A percentile compares a stretch with the other conserved stretches of the same genome.
phyloP scores from a whole-genome alignment of 2,329 filamentous ascomycete species.

The Fusarium goolgardi region DNA sequence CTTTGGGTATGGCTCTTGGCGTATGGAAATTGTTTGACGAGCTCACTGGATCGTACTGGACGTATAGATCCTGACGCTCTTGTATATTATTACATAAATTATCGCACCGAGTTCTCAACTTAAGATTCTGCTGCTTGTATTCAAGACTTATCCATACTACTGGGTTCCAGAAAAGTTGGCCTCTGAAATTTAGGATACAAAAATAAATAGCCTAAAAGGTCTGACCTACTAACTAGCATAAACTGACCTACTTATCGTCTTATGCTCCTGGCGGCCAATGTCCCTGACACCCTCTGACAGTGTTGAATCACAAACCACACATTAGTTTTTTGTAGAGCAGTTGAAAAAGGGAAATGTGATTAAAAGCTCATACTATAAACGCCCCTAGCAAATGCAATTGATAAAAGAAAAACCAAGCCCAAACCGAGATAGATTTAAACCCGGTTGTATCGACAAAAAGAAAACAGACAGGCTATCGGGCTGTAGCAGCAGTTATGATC shows the following conservation, averaged over 20 bases:
- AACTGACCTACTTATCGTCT: too few relatives aligned
- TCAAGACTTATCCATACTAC: background rate
- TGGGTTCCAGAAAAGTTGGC: too few relatives aligned
- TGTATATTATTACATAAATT: slow-evolving; percentile 4
- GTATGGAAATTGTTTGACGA: slow-evolving; percentile 28
- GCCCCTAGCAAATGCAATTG: slow-evolving; percentile 46
- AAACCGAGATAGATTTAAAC: slow-evolving; percentile 33
- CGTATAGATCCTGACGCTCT: background rate
- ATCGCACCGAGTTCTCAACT: background rate
- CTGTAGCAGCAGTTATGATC: slow-evolving; percentile 32
- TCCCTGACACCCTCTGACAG: background rate
- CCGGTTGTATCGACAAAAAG: slow-evolving; percentile 34
- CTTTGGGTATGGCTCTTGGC: slow-evolving; percentile 36
- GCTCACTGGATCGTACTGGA: slow-evolving; percentile 3
- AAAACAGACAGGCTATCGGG: slow-evolving; percentile 31
- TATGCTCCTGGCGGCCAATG: too few relatives aligned
- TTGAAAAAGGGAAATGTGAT: slow-evolving; percentile 41
- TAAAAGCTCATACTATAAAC: slow-evolving; percentile 49
- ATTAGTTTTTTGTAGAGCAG: background rate
- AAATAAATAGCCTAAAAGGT: too few relatives aligned
- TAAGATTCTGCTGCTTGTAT: background rate
- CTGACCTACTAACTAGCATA: too few relatives aligned
- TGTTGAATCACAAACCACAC: background rate
- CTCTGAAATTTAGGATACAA: too few relatives aligned
- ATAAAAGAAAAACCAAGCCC: slow-evolving; percentile 40